These are phyloP conservation scores for Stephanodiscus minutulus DNA, from an alignment of 108 stramenopile genomes.

Conservation along the genomic window DNA sequence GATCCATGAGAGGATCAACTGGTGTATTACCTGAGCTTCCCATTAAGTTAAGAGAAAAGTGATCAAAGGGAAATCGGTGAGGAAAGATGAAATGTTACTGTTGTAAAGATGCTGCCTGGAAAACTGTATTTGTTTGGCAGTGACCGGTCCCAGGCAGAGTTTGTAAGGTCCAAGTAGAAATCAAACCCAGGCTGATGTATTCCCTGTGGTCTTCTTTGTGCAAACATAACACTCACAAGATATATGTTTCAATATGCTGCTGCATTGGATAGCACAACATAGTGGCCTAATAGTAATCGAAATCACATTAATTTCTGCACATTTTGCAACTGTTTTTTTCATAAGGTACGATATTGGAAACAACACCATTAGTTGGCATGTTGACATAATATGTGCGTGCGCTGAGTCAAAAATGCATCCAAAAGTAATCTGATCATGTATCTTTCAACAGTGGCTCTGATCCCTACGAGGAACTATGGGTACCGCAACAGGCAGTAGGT, in stretches of 20 bases:
- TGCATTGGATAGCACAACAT: not conserved
- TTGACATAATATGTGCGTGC: too few species aligned
- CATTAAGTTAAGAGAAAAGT: conserved; percentile 19
- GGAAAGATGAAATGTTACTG: conserved; percentile 49
- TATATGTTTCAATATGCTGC: not conserved
- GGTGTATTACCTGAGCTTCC: conserved; percentile 9
- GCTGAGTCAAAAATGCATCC: too few species aligned
- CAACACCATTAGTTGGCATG: too few species aligned
- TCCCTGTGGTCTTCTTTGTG: not conserved
- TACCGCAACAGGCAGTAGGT: not conserved
- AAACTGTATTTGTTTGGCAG: conserved; percentile 71
- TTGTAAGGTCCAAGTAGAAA: conserved; percentile 55
- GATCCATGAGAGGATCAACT: conserved; percentile 22
- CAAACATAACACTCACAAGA: not conserved
- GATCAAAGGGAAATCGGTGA: conserved; percentile 27
- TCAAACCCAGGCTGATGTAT: not conserved
- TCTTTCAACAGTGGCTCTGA: not conserved
- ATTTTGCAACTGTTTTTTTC: not conserved
- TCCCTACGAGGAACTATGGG: not conserved
- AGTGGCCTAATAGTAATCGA: not conserved
- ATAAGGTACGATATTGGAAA: too few species aligned
- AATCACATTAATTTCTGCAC: not conserved
- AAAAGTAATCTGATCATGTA: not conserved
- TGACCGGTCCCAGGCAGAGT: conserved; percentile 56
- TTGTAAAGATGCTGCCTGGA: conserved; percentile 65